Conservation (phyloP, 2,329 filamentous ascomycete genomes). For the Talaromyces piceae region DNA sequence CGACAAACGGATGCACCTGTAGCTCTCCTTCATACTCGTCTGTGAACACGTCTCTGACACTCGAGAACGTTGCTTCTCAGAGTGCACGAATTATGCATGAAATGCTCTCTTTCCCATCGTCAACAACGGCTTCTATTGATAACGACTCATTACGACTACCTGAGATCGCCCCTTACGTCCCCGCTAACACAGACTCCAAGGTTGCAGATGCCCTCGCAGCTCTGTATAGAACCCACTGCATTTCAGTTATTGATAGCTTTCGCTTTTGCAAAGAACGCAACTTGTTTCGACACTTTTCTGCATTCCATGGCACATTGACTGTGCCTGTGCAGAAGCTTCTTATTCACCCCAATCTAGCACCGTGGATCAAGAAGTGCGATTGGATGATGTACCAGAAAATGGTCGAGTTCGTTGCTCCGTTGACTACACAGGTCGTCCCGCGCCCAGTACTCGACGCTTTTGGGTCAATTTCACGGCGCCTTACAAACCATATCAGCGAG, state of each 20-base stretch:
- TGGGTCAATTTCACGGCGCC: slow-evolving; percentile 71
- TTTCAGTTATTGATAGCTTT: slow-evolving; percentile 89
- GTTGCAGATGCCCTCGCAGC: slow-evolving; percentile 78
- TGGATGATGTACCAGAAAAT: slow-evolving; percentile 95
- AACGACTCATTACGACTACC: slow-evolving; percentile 72
- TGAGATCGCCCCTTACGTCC: slow-evolving; percentile 74
- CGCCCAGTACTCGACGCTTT: slow-evolving; percentile 80
- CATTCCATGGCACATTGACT: slow-evolving; percentile 92
- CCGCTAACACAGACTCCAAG: slow-evolving; percentile 73
- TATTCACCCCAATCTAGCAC: slow-evolving; percentile 67
- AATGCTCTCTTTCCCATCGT: slow-evolving; percentile 32
- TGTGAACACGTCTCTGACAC: slow-evolving; percentile 25
- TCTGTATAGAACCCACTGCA: slow-evolving; percentile 89
- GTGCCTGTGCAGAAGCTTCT: slow-evolving; percentile 94
- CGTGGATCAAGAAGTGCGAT: slow-evolving; percentile 94
- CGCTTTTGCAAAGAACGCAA: slow-evolving; percentile 95
- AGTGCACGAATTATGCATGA: slow-evolving; percentile 33
- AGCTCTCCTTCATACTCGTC: slow-evolving; percentile 20
- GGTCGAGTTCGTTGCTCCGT: slow-evolving; percentile 81
- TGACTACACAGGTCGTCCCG: slow-evolving; percentile 86
- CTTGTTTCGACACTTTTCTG: slow-evolving; percentile 89
- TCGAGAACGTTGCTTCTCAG: slow-evolving; percentile 30
- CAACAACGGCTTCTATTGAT: slow-evolving; percentile 41
- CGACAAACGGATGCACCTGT: slow-evolving; percentile 22
- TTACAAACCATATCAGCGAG: slow-evolving; percentile 73